Percentiles rank a stretch among this genome's conserved stretches.
These are phyloP conservation scores for Mycena leptocephala DNA, from an alignment of 768 basidiomycete genomes.

Conservation along the genomic window DNA sequence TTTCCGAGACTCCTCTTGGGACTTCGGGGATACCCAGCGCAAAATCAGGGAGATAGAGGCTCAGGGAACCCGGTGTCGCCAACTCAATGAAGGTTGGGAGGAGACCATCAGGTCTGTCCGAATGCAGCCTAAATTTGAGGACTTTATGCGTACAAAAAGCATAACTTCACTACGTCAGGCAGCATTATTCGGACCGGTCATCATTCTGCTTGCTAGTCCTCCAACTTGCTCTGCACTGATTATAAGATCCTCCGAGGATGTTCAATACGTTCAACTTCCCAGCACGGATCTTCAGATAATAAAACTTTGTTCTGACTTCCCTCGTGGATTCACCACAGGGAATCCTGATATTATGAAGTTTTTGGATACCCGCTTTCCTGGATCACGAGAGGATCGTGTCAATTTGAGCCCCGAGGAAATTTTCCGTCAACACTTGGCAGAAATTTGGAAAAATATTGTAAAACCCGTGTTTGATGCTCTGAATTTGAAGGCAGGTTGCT, in stretches of 20 bases:
- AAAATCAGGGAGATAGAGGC: constrained; percentile 32
- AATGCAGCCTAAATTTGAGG: constrained; percentile 34
- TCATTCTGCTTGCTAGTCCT: constrained; percentile 30
- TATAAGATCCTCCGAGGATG: neutral
- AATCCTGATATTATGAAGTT: neutral
- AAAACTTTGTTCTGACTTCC: too few species aligned
- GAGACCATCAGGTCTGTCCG: constrained; percentile 28
- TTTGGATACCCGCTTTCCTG: neutral
- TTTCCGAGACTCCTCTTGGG: neutral
- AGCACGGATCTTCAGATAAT: neutral
- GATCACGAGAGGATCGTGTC: too few species aligned
- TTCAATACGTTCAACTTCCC: neutral
- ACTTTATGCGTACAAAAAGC: constrained; percentile 39
- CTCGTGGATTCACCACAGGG: neutral
- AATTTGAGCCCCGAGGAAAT: neutral
- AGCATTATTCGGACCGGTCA: too few species aligned
- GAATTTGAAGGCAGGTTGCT: constrained; percentile 1
- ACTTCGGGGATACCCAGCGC: neutral
- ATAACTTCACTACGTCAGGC: neutral
- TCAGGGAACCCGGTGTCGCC: constrained; percentile 27
- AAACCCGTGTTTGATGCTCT: neutral
- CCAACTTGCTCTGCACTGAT: constrained; percentile 30
- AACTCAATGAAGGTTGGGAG: constrained; percentile 39
- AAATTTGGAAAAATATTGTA: neutral
- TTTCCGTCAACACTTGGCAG: neutral